These are phyloP conservation scores for Crithidia brevicula DNA, from an alignment of 208 protist species.

Conservation along the genomic window DNA sequence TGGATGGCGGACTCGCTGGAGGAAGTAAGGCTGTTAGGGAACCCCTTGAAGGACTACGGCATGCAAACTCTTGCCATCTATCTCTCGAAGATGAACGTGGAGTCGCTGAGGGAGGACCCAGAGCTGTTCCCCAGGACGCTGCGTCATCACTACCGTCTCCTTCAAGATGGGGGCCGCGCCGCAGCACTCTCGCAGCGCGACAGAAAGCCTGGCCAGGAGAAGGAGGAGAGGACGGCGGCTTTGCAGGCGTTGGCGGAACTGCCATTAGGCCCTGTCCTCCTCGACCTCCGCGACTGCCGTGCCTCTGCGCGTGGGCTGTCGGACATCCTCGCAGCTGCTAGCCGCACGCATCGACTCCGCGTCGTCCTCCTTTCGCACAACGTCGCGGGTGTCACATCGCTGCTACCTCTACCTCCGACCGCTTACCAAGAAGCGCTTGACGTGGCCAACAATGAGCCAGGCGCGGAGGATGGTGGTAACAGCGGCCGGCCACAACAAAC, in stretches of 20 bases:
- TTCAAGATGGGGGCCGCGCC: no score
- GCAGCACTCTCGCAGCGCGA: background rate
- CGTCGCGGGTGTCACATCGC: slow-evolving; percentile 30
- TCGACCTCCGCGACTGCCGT: slow-evolving; percentile 67
- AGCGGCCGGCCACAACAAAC: background rate
- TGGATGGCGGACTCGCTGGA: slow-evolving; percentile 67
- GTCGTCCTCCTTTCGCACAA: slow-evolving; percentile 50
- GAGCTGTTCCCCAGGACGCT: slow-evolving; percentile 50
- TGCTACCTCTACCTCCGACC: slow-evolving; percentile 28
- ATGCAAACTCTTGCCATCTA: slow-evolving; percentile 81
- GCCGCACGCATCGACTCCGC: slow-evolving; percentile 56
- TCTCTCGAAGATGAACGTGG: slow-evolving; percentile 55
- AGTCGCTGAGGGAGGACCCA: slow-evolving; percentile 32
- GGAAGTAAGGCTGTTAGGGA: slow-evolving; percentile 58
- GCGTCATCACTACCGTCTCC: slow-evolving; percentile 6
- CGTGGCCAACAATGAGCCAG: background rate
- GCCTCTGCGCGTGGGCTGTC: slow-evolving; percentile 67
- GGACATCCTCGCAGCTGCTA: slow-evolving; percentile 63
- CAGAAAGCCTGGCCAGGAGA: background rate
- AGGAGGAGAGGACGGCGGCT: background rate
- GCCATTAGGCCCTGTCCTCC: slow-evolving; percentile 54
- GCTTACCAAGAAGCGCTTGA: slow-evolving; percentile 14
- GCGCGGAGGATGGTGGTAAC: no score
- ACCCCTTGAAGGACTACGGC: slow-evolving; percentile 77
- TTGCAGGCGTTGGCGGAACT: slow-evolving; percentile 3